Conservation (phyloP, 805 yeast species). For the Barnettozyma californica region DNA sequence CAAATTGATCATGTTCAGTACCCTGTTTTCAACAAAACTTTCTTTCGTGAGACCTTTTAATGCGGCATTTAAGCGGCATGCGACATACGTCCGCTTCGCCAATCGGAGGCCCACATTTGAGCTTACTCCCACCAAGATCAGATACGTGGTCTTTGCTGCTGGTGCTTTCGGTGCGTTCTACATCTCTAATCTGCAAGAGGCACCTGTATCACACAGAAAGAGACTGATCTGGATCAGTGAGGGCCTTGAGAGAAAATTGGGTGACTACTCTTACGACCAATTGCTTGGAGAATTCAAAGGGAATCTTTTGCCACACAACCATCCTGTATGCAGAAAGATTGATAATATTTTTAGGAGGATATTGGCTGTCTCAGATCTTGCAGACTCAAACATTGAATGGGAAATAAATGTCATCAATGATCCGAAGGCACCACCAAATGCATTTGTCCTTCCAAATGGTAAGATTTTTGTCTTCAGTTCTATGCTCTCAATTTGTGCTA, state of each 20-base stretch:
- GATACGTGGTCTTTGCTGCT: slow-evolving; percentile 8
- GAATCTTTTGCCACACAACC: slow-evolving; percentile 52
- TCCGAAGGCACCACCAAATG: slow-evolving; percentile 80
- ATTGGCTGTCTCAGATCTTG: slow-evolving; percentile 47
- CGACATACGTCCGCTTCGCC: slow-evolving; percentile 6
- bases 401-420: slow-evolving; percentile 72
- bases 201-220: slow-evolving; percentile 72
- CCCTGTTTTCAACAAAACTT: not conserved
- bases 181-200: slow-evolving; percentile 60
- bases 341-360: slow-evolving; percentile 58
- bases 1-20: not conserved
- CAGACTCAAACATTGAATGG: slow-evolving; percentile 50
- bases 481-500: slow-evolving; percentile 68
- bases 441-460: slow-evolving; percentile 94
- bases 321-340: slow-evolving; percentile 57
- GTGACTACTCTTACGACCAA: slow-evolving; percentile 58
- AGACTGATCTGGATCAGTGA: slow-evolving; percentile 70
- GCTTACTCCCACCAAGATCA: slow-evolving; percentile 21
- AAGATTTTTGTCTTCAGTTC: slow-evolving; percentile 85
- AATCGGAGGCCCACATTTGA: slow-evolving; percentile 5
- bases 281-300: slow-evolving; percentile 49
- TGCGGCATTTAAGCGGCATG: not conserved
- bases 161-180: slow-evolving; percentile 33
- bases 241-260: slow-evolving; percentile 57
- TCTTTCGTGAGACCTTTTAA: not conserved